A percentile compares a stretch with the other conserved stretches of the same genome.
These are phyloP conservation scores for Lentinula sp. DNA, from an alignment of 768 basidiomycete species.

Conservation along the genomic window DNA sequence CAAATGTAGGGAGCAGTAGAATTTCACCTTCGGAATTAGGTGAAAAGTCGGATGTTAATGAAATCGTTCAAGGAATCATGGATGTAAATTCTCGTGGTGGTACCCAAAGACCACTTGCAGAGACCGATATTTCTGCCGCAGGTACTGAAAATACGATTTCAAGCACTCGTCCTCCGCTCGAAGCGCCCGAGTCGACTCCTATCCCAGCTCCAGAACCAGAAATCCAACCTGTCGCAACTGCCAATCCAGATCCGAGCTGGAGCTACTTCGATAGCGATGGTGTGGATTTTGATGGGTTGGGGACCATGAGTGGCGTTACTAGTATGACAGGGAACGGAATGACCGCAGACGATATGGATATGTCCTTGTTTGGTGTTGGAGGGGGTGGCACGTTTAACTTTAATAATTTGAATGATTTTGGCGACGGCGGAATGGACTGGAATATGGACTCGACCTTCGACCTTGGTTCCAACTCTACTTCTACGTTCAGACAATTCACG, in stretches of 20 bases:
- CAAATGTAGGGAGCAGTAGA: constrained; percentile 19
- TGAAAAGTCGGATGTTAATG: constrained; percentile 14
- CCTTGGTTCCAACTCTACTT: neutral
- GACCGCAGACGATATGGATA: constrained; percentile 6
- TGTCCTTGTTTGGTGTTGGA: neutral
- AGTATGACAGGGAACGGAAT: constrained; percentile 15
- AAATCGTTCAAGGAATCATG: neutral
- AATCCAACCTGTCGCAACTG: constrained; percentile 10
- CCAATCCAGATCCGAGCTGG: constrained; percentile 13
- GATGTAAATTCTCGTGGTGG: neutral
- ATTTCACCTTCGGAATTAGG: constrained; percentile 12
- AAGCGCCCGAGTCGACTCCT: neutral
- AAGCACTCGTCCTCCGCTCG: neutral
- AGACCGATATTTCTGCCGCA: neutral
- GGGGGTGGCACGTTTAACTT: constrained; percentile 14
- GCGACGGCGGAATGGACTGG: constrained; percentile 13
- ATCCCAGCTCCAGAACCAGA: neutral
- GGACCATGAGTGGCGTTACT: constrained; percentile 13
- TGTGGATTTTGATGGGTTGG: constrained; percentile 38
- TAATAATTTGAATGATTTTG: constrained; percentile 24
- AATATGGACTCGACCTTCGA: neutral
- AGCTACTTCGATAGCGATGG: constrained; percentile 8
- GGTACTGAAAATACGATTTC: neutral
- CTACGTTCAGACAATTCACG: neutral
- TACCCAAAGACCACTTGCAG: neutral